Base-by-base conservation (phyloP, 768 basidiomycete genomes). In the Boletus pseudo-olivaceus region DNA sequence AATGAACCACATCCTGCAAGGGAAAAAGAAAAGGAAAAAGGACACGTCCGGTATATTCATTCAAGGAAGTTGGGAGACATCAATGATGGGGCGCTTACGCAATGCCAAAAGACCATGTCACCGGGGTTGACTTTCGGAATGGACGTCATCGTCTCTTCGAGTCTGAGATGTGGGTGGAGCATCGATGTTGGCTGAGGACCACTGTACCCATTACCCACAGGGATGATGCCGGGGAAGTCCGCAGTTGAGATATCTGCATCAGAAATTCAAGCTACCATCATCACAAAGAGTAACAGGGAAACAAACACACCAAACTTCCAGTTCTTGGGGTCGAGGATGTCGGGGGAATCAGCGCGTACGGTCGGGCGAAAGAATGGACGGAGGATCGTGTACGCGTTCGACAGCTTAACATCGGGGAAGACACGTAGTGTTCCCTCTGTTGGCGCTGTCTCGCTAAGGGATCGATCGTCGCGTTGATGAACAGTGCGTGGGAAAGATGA, bases 81-180 rank as follows among this genome's bases (percentile, higher is more conserved):
- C 26, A 53, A n/a, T n/a, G 5, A 47, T 58, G n/a, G 0, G 3
- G 30, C 2, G 56, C 73, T 40, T 49, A 78, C 81, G 53, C 83
- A 85, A 59, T 88, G 86, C 86, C 88, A 90, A 69, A 86, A 89
- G 4, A 88, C 85, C 61, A 85, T 82, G 63, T 91, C 89, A 2
- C 90, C 90, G 0, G 88, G 88, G 48, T 76, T 73, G 6, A 91
- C 88, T 56, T 76, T 80, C 2, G 88, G 88, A 9, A 88, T 75
- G 2, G 84, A 82, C 27, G 81, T 81, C 86, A 91, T 89, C 1
- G 82, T 83, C 44, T 79, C 70, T 0, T 78, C 76, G 2, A 90
- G 75, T 54, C 75, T 73, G 50, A 91, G 72, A 66, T 91, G 85
- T 7, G 88, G 89, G 63, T 91, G 88, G 1, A 78, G 74, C 15